Evolutionary conservation across 208 protist species (phyloP), one percentile per base, ranked within the genome.

Genomic region (Leishmania major): DNA sequence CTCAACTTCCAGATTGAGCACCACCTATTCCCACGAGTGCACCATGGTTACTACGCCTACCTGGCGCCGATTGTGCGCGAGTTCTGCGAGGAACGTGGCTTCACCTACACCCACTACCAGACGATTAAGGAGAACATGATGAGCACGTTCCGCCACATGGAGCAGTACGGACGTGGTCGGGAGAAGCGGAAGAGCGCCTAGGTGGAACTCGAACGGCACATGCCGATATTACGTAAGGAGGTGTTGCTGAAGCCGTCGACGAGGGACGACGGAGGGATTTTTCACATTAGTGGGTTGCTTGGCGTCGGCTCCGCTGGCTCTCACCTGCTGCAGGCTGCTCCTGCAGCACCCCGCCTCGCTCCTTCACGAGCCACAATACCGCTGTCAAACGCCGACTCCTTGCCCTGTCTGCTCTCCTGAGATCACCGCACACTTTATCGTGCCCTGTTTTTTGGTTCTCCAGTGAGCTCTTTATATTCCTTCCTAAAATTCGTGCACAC

Each of bases 1-100:
- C 87, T 98, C 45, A 97, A 97, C 85, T 96, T 94, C 77, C 95
- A 98, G 81, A 98, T 95, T 47, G 95, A 96, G 86, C 95, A 98
- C 78, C 95, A 98, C 78, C 85, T 98, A 10, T 98, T 97, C 78
- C 95, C 95, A 28, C 86, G 93, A 8, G 89, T 98, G 73, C 92
- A 94, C 75, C 93, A 96, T 82, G 85, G 89, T 80, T 94, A 96
- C 83, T 98, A 96, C 77, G 83, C 84, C 13, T 87, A 91, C 84
- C 74, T 98, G 67, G 90, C 90, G 31, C 93, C 93, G 10, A 90
- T 95, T 66, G 93, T 98, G 37, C 84, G 86, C 55, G 19, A 80
- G 53, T 90, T 89, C 77, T 96, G 93, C 87, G 78, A 91, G 73
- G 81, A 96, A 85, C 82, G 82, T 80, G 85, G 84, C 51, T 90